Base-by-base conservation (phyloP, 2,329 filamentous ascomycete species). In the Triangularia verruculosa region DNA sequence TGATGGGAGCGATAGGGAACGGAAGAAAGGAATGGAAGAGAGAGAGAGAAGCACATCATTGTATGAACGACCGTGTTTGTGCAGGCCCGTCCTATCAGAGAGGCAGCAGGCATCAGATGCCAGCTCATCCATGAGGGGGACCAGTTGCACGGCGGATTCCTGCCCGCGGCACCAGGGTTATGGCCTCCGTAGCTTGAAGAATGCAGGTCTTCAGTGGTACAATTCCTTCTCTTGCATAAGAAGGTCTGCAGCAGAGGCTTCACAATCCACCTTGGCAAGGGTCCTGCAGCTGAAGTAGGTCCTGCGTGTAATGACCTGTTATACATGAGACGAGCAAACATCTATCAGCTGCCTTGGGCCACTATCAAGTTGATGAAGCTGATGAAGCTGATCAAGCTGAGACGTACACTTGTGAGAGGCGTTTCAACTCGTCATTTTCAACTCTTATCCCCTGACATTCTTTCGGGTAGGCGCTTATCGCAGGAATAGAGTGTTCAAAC, bases 301-400 rank as follows among this genome's bases (percentile, higher is more conserved):
- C 27, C 13, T 52, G 32, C 47, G 57, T 54, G 39, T 47, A 47
- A 47, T 47, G 17, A 47, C 39, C 8, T 47, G 39, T 47, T 47
- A 20, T 47, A 47, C 39, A 47, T 47, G 39, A 17, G 39, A 47
- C 39, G n/a, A 47, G 39, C 39, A 47, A 47, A 47, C 39, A 47
- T 9, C 7, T 20, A 47, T 47, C 39, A 20, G 39, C 39, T 47
- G 62, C 52, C 61, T 64, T 17, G n/a, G 66, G 43, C 22, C 55
- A 68, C 65, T 68, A 65, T 65, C 62, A 56, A 58, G n/a, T 20
- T 47, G 39, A 17, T 47, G 39, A 20, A 47, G 39, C n/a, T 47
- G 39, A 32, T 28, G 27, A 28, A 28, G 30, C 30, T 32, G 30
- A 6, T 32, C 13, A n/a, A n/a, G 34, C 15, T 39, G 13, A n/a